These are phyloP conservation scores for Pseudocercospora fijiensis DNA, from an alignment of 2,329 filamentous ascomycete genomes.

Conservation along the genomic window DNA sequence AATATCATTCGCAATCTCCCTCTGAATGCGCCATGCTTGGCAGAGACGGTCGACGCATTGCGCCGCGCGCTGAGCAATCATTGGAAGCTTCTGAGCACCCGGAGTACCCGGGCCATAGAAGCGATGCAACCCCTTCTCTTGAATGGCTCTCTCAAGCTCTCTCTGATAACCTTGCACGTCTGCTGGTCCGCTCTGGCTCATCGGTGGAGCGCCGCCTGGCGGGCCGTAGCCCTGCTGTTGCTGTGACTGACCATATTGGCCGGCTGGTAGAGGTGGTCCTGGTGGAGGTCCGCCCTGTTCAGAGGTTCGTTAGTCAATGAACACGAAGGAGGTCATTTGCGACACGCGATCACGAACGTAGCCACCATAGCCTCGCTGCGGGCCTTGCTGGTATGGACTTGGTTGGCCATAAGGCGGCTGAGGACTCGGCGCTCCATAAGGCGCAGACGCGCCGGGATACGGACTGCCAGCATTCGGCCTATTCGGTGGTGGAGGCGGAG, in stretches of 20 bases:
- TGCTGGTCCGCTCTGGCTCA: constrained; percentile 40
- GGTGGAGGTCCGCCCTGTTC: constrained; percentile 24
- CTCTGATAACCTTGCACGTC: constrained; percentile 58
- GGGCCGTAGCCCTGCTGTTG: constrained; percentile 38
- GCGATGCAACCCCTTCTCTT: constrained; percentile 59
- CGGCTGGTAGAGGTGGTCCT: constrained; percentile 26
- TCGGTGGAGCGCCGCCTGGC: constrained; percentile 33
- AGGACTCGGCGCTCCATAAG: constrained; percentile 10
- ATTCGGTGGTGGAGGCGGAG: constrained; percentile 38
- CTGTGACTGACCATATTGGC: constrained; percentile 36
- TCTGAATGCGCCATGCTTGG: constrained; percentile 55
- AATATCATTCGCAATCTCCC: constrained; percentile 62
- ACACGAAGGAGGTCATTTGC: neutral
- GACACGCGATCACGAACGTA: constrained; percentile 34
- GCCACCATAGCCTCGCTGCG: constrained; percentile 31
- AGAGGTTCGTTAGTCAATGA: constrained; percentile 23
- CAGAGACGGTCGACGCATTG: constrained; percentile 57
- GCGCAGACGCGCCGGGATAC: constrained; percentile 28
- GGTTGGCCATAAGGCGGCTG: constrained; percentile 28
- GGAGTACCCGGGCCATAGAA: constrained; percentile 60
- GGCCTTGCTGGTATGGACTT: constrained; percentile 30
- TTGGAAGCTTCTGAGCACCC: constrained; percentile 43
- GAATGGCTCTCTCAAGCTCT: constrained; percentile 55
- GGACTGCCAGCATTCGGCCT: constrained; percentile 23
- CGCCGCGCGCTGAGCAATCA: constrained; percentile 52